Evolutionary conservation across 768 basidiomycete species (phyloP).

Genomic region (Candolleomyces aberdarensis): DNA sequence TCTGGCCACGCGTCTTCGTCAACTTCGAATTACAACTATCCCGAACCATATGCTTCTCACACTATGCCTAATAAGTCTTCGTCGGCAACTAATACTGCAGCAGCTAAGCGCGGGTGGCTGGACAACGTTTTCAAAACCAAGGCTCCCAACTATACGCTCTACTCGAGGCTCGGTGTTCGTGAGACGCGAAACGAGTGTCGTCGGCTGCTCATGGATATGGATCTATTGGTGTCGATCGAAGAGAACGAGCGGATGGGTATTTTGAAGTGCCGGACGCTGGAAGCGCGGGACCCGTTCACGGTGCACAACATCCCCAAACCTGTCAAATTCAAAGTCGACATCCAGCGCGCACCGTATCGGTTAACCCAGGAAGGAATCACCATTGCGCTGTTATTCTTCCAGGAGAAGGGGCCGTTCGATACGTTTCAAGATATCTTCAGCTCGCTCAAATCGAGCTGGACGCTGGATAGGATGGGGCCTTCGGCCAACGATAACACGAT

Average conservation of each 20-base stretch:
- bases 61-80: not conserved
- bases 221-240: constrained; percentile 64
- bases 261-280: constrained; percentile 76
- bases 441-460: constrained; percentile 68
- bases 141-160: constrained; percentile 53
- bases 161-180: constrained; percentile 56
- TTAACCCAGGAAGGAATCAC: constrained; percentile 41
- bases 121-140: constrained; percentile 87
- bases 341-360: constrained; percentile 36
- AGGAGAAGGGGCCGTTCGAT: constrained; percentile 86
- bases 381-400: constrained; percentile 62
- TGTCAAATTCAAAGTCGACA: constrained; percentile 51
- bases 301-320: constrained; percentile 58
- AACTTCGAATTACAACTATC: not conserved
- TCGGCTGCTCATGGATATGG: constrained; percentile 66
- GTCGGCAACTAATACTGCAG: constrained; percentile 8
- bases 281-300: constrained; percentile 55
- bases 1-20: constrained; percentile 35
- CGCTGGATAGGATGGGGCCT: constrained; percentile 38
- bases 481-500: not conserved
- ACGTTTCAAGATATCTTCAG: constrained; percentile 75
- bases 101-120: constrained; percentile 76
- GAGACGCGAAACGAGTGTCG: constrained; percentile 74
- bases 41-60: not conserved
- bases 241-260: constrained; percentile 61